Evolutionary conservation across 2,329 filamentous ascomycete genomes (phyloP), one percentile per base, ranked within the genome.

Genomic region (Annulohypoxylon truncatum): DNA sequence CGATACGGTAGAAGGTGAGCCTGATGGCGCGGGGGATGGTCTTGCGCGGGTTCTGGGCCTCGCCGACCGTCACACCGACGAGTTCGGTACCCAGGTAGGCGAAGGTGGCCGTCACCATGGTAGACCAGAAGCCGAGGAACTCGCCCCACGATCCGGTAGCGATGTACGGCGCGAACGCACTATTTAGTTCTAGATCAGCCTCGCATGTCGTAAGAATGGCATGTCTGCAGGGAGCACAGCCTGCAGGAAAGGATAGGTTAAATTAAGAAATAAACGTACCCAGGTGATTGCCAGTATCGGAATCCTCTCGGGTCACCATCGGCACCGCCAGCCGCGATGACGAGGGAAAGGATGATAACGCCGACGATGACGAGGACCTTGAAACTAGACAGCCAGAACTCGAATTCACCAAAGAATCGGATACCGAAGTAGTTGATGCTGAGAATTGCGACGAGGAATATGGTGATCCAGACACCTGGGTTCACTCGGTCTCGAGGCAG

Each of bases 1-100:
- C 79, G 77, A 95, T 94, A 62, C 92, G 92, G 82, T 87, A 94
- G 79, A 94, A 94, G 71, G 91, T 94, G 52, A 93, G 84, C 77
- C 89, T 91, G 82, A 94, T 94, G 56, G 91, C 92, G 64, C 89
- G 87, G 5, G 92, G 92, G 66, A 95, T 89, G 13, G 89, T 92
- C 77, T 87, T 88, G 75, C 91, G 88, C 0, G 92, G 92, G 79
- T 94, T 94, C 80, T 93, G 90, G 0, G 91, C 91, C 79, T 94
- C 91, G 56, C 90, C 91, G 31, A 93, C 90, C 0, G 91, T 94
- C 12, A 94, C 90, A 80, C 91, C 91, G 53, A 93, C 89, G 44
- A 93, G 82, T 75, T 94, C 91, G 2, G 91, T 92, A 64, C 91
- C 91, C 3, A 94, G 84, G 75, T 92, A 94, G 61, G 92, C 92